Evolutionary conservation across 1,284 basidiomycete species (phyloP), one percentile per base, ranked within the genome.

Genomic region (Mixia osmundae): DNA sequence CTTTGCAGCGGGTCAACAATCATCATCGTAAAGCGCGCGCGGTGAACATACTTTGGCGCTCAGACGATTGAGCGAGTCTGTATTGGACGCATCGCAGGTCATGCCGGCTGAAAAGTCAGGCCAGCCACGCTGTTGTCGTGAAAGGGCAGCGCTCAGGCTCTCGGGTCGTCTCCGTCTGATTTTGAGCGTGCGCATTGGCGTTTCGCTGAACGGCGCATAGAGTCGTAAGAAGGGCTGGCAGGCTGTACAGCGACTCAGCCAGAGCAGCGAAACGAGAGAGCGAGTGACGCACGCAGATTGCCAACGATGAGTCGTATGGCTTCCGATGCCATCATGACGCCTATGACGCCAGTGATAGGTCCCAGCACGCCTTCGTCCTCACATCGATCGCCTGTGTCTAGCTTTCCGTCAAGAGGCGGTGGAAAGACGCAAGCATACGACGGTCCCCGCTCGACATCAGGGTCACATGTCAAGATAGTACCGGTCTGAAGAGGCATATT

Each of bases 351-450:
- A 1, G 82, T 85, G 1, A 94, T 75, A 0, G 67, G 70, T 1
- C 89, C 89, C 28, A 95, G 60, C 2, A 99, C 76, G 2, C 91
- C 91, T 10, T 75, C 67, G 52, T 95, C 87, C 46, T 77, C 79
- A 49, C 91, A 97, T 10, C n/a, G n/a, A n/a, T n/a, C n/a, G n/a
- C n/a, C 71, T 71, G 4, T 74, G 75, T 3, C 67, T 52, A 0
- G 63, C 64, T 41, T 69, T 68, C 27, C 62, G 64, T 3, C 68
- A 65, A 11, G 72, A 69, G 3, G 75, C 69, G 4, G 34, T 28
- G 89, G 87, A 56, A 89, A 95, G 20, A 97, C 58, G 52, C 91
- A 97, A 3, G 91, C 67, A 57, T 94, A 94, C 56, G 91, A 99
- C 0, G 87, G 85, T 1, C 85, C 76, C 11, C 66, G 56, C 15